Evolutionary conservation across 495 filamentous ascomycete genomes (phyloP).

Genomic region (Neurospora sp.): DNA sequence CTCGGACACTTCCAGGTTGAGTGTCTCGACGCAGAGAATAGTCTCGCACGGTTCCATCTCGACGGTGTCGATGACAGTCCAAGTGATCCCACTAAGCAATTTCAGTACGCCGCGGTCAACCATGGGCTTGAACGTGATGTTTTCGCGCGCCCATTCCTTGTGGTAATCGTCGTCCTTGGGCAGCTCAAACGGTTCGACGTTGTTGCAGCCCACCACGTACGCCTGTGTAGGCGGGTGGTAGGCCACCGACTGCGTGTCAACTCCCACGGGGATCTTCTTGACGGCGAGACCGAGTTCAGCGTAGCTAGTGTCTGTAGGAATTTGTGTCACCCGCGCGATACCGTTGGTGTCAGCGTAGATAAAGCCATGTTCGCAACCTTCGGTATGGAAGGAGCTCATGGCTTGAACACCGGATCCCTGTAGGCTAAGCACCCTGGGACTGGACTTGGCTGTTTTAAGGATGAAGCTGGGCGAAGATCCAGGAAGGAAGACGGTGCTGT

Average conservation of each 20-base stretch:
- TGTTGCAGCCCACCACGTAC: conserved; percentile 68
- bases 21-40: conserved; percentile 67
- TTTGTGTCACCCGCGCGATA: conserved; percentile 53
- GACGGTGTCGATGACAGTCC: conserved; percentile 66
- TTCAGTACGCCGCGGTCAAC: conserved; percentile 60
- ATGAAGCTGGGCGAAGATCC: conserved; percentile 71
- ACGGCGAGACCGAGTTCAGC: conserved; percentile 60
- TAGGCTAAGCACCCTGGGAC: conserved; percentile 64
- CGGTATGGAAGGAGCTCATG: conserved; percentile 61
- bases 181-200: conserved; percentile 59
- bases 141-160: conserved; percentile 67
- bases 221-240: conserved; percentile 65
- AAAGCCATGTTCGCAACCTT: conserved; percentile 69
- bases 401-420: conserved; percentile 52
- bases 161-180: conserved; percentile 77
- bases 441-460: conserved; percentile 62
- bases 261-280: conserved; percentile 54
- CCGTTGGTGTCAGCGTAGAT: conserved; percentile 64
- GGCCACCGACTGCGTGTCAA: conserved; percentile 61
- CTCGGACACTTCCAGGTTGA: conserved; percentile 84
- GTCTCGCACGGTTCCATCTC: conserved; percentile 62
- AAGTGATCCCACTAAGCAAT: conserved; percentile 62
- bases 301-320: conserved; percentile 54
- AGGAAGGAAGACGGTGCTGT: conserved; percentile 70
- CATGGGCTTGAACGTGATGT: conserved; percentile 51